Conservation (phyloP, 768 basidiomycete genomes). For the Hygrophorus russula region DNA sequence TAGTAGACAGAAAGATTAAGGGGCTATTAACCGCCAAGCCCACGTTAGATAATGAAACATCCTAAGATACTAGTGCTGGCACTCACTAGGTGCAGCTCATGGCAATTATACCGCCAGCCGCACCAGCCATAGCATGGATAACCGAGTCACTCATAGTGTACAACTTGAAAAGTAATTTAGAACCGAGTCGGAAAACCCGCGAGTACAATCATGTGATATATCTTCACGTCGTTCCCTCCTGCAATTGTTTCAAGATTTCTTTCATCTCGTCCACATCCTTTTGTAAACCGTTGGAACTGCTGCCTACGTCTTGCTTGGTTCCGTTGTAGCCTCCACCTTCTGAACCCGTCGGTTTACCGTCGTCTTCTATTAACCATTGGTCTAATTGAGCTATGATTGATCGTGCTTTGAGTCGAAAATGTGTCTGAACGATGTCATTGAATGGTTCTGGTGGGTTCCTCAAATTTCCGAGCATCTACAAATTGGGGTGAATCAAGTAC, state of each 20-base stretch:
- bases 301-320: constrained; percentile 23
- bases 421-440: constrained; percentile 77
- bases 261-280: constrained; percentile 70
- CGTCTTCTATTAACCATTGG: constrained; percentile 67
- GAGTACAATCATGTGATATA: constrained; percentile 1
- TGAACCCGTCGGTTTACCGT: constrained; percentile 44
- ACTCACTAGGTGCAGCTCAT: constrained; percentile 85
- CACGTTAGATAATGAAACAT: too few species aligned
- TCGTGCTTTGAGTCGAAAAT: constrained; percentile 78
- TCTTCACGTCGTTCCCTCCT: constrained; percentile 9
- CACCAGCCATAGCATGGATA: constrained; percentile 83
- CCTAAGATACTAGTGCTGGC: too few species aligned
- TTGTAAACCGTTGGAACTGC: constrained; percentile 48
- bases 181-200: background rate
- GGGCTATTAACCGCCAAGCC: constrained; percentile 49
- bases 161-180: background rate
- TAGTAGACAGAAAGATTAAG: constrained; percentile 83
- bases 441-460: constrained; percentile 80
- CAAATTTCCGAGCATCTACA: constrained; percentile 76
- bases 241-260: constrained; percentile 36
- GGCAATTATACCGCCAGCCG: constrained; percentile 79
- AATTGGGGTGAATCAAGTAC: constrained; percentile 4
- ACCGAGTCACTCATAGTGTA: constrained; percentile 76
- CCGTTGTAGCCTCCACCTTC: constrained; percentile 40
- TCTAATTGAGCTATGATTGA: constrained; percentile 65